Evolutionary conservation across 108 stramenopile species (phyloP).

Genomic region (Pseudonitzschia multiseries): DNA sequence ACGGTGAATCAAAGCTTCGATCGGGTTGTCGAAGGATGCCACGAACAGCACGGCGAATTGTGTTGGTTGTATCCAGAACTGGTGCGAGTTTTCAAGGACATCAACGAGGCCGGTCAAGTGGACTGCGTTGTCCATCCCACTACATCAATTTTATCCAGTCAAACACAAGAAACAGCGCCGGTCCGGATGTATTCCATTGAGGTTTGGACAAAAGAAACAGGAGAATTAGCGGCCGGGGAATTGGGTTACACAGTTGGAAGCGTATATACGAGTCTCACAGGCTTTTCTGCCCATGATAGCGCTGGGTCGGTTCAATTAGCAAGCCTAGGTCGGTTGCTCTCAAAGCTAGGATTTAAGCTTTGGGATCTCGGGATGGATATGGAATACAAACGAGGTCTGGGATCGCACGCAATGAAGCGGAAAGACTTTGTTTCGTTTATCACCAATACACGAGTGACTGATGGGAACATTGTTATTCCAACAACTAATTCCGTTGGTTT

Average conservation of each 20-base stretch:
- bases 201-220: constrained; percentile 58
- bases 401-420: constrained; percentile 55
- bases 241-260: constrained; percentile 80
- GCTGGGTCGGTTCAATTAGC: constrained; percentile 84
- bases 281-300: constrained; percentile 63
- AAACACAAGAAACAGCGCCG: constrained; percentile 2
- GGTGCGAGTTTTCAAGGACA: constrained; percentile 57
- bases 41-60: constrained; percentile 63
- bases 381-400: constrained; percentile 70
- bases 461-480: constrained; percentile 29
- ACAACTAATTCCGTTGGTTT: background rate
- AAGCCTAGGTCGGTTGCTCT: constrained; percentile 61
- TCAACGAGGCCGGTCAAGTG: constrained; percentile 36
- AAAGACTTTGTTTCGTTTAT: constrained; percentile 64
- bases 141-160: background rate
- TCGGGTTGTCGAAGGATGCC: constrained; percentile 74
- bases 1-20: constrained; percentile 70
- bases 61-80: constrained; percentile 80
- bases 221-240: constrained; percentile 77
- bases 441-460: constrained; percentile 24
- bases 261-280: constrained; percentile 81
- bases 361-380: constrained; percentile 89
- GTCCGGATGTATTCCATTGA: constrained; percentile 72
- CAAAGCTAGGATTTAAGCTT: constrained; percentile 46
- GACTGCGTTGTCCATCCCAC: constrained; percentile 3